Base-by-base conservation (phyloP, 352 stramenopile species). In the Globisporangium ultimum region DNA sequence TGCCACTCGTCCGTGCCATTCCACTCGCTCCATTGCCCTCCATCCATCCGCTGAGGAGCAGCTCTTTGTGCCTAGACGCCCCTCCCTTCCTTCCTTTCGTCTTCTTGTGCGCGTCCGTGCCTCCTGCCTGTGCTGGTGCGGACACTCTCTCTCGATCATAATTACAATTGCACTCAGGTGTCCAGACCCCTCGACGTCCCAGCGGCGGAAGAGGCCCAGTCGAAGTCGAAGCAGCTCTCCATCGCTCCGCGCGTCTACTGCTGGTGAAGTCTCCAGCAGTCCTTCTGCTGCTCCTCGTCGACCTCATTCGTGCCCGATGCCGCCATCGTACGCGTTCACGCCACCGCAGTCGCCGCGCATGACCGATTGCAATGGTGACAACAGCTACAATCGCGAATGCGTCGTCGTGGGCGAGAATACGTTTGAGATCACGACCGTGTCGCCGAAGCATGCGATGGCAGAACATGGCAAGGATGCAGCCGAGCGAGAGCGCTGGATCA, bases 131-230 rank as follows among this genome's bases (percentile, higher is more conserved):
- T 13, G 11, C 38, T 13, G 38, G 14, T 43, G 11, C 10, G 11
- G 38, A 17, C 0, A 8, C 36, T n/a, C 32, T 20, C 34, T 7
- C 28, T 18, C 4, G 15, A n/a, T 34, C 24, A 53, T 24, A 41
- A 17, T 46, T 32, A 49, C 20, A 22, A 61, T 61, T 54, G 55
- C 55, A 14, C 34, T 54, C 46, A 40, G 34, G 55, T 22, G 22
- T 11, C 18, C 53, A 13, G 18, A 48, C 38, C 34, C 32, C 2
- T 48, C 45, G 20, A 9, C 38, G 11, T 17, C 14, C 38, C 38
- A 10, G 11, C 2, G 14, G 38, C 38, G 38, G 14, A 43, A 17
- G 14, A 3, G 38, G 10, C 11, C 38, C 38, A 43, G 38, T 17
- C 38, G 14, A 43, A 43, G 38, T 43, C 38, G 38, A 43, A 43